Evolutionary conservation across 805 yeast genomes (phyloP).

Genomic region (Teunomyces stri): DNA sequence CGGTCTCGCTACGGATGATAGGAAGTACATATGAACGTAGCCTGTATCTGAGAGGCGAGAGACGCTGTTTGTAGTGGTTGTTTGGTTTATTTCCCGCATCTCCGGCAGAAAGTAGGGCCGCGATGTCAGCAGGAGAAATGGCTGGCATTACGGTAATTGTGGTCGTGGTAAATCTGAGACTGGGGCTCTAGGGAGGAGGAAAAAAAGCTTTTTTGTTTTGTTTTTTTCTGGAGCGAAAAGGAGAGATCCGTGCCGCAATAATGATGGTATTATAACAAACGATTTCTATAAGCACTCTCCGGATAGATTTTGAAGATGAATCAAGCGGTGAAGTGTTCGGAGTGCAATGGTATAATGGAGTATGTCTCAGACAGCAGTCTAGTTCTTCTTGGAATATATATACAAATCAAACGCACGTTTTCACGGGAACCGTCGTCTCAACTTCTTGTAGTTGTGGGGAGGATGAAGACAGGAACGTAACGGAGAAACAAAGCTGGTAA

Average conservation of each 20-base stretch:
- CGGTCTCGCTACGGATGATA: constrained; percentile 63
- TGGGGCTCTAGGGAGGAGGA: background rate
- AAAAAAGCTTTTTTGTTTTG: background rate
- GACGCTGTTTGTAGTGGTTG: constrained; percentile 59
- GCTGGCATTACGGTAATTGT: background rate
- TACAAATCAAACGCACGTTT: background rate
- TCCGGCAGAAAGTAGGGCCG: constrained; percentile 11
- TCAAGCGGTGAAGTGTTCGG: background rate
- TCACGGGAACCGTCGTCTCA: too few species aligned
- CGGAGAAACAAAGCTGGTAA: too few species aligned
- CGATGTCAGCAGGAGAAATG: constrained; percentile 12
- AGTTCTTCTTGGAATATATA: background rate
- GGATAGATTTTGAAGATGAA: background rate
- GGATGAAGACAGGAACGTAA: background rate
- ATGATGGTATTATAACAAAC: background rate
- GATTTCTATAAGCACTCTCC: background rate
- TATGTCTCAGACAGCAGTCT: too few species aligned
- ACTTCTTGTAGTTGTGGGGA: background rate
- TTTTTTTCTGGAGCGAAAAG: background rate
- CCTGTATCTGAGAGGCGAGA: constrained; percentile 54
- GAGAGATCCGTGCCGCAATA: constrained; percentile 1
- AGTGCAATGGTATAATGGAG: too few species aligned
- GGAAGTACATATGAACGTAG: constrained; percentile 56
- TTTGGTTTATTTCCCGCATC: constrained; percentile 78
- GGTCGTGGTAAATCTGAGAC: constrained; percentile 6